Evolutionary conservation across 768 basidiomycete genomes (phyloP), one percentile per base, ranked within the genome.

Genomic region (Pleurotus tuber-regium): DNA sequence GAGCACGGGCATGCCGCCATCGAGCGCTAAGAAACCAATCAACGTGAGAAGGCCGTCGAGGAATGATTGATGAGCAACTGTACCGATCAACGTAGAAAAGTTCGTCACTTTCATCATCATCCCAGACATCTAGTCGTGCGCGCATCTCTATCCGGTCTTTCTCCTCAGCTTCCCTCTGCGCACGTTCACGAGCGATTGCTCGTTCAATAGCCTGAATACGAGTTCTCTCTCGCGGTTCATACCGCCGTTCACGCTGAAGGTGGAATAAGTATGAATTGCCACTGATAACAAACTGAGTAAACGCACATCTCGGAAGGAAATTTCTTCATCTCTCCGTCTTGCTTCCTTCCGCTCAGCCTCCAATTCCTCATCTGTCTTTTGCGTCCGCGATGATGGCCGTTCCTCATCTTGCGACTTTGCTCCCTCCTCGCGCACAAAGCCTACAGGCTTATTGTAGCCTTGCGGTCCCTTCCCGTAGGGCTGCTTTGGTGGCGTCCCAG

Each of bases 91-190:
- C 78, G 61, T 95, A 96, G 71, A 95, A 99, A 25, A 84, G 63
- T 59, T 99, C 97, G 57, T 95, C 87, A 50, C 93, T 95, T 60
- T 91, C 86, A 52, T 96, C 95, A 54, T 92, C 89, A 61, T 96
- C 92, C 84, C 92, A 93, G 4, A 95, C 77, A 58, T 95, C 92
- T 50, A 94, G 79, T 1, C 85, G 79, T 5, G 84, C 79, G 24
- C 86, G 82, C 78, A 91, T 88, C 62, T 96, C 91, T 11, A 84
- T 64, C 5, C 83, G 78, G 57, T 93, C 90, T 6, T 86, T 82
- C 23, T 89, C 87, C 64, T 94, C 88, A 9, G 84, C 83, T 53
- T 92, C 89, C 42, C 78, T 80, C 30, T 84, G 78, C 3, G 80
- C 78, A 4, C 81, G 78, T 51, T 92, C 87, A 12, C 89, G 81